Conservation (phyloP, 176 grass and related monocot species). For the Puya raimondii region DNA sequence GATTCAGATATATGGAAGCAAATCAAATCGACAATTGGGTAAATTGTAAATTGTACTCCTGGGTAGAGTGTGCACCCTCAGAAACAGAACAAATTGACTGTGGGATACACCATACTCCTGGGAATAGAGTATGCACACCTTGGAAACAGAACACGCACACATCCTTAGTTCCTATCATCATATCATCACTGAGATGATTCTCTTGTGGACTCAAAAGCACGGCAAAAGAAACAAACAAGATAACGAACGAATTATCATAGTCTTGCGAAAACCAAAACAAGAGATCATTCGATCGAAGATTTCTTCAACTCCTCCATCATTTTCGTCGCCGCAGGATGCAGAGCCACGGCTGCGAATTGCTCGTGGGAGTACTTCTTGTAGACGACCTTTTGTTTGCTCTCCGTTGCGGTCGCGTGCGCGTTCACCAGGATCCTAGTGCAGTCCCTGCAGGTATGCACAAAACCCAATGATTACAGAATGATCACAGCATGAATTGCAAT, state of each 20-base stretch:
- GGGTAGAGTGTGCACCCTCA: too few species aligned
- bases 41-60: too few species aligned
- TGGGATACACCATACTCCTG: background rate
- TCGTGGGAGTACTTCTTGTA: slow-evolving; percentile 43
- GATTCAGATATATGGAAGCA: too few species aligned
- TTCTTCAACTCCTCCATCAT: background rate
- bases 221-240: too few species aligned
- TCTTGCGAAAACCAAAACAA: background rate
- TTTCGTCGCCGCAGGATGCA: slow-evolving; percentile 1
- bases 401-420: slow-evolving; percentile 22
- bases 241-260: too few species aligned
- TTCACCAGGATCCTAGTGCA: slow-evolving; percentile 21
- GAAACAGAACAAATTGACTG: background rate
- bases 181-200: background rate
- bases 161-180: background rate
- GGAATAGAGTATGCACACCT: background rate
- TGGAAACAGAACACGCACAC: background rate
- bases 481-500: background rate
- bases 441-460: slow-evolving; percentile 20
- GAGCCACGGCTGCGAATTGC: slow-evolving; percentile 28
- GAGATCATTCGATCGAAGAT: background rate
- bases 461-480: background rate
- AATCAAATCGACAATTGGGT: too few species aligned
- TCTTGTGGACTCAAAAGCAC: background rate
- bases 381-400: slow-evolving; percentile 21